A percentile compares a stretch with the other conserved stretches of the same genome.
phyloP scores from a whole-genome alignment of 2,329 filamentous ascomycete species.

The Verticillium nubilum region DNA sequence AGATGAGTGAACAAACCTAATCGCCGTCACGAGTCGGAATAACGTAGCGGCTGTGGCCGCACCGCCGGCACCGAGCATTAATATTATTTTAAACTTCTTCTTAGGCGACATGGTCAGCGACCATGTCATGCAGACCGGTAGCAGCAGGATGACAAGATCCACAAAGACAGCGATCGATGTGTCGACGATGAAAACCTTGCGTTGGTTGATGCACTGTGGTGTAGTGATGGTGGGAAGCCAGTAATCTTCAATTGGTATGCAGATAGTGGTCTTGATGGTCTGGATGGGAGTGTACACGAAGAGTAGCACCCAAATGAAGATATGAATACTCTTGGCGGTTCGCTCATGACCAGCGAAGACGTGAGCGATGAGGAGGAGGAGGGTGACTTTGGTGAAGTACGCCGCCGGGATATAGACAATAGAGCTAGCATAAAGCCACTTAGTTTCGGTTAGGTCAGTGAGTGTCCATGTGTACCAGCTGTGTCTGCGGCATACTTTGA shows the following conservation, averaged over 20 bases:
- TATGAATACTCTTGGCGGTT: constrained; percentile 17
- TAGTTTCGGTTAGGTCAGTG: too few species aligned
- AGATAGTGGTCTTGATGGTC: constrained; percentile 18
- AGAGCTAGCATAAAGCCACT: constrained; percentile 19
- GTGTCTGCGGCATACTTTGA: constrained; percentile 11
- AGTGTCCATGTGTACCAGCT: too few species aligned
- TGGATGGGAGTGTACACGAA: constrained; percentile 19
- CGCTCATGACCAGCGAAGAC: constrained; percentile 18
- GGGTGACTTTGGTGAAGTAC: constrained; percentile 21
- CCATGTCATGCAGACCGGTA: constrained; percentile 24
- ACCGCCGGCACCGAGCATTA: constrained; percentile 22
- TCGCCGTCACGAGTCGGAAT: constrained; percentile 15
- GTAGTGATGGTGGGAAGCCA: constrained; percentile 14
- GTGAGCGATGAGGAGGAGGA: constrained; percentile 21
- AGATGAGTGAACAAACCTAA: constrained; percentile 12
- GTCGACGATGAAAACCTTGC: constrained; percentile 24
- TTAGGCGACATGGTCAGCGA: constrained; percentile 15
- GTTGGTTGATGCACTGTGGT: constrained; percentile 21
- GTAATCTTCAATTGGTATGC: constrained; percentile 14
- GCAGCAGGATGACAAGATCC: constrained; percentile 24
- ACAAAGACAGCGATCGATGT: constrained; percentile 21
- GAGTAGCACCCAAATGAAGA: constrained; percentile 18
- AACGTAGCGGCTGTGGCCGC: constrained; percentile 17
- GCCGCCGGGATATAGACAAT: constrained; percentile 20
- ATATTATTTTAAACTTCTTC: constrained; percentile 23